phyloP scores from a whole-genome alignment of 257 asterid genomes.

The Gynochthodes officinalis region DNA sequence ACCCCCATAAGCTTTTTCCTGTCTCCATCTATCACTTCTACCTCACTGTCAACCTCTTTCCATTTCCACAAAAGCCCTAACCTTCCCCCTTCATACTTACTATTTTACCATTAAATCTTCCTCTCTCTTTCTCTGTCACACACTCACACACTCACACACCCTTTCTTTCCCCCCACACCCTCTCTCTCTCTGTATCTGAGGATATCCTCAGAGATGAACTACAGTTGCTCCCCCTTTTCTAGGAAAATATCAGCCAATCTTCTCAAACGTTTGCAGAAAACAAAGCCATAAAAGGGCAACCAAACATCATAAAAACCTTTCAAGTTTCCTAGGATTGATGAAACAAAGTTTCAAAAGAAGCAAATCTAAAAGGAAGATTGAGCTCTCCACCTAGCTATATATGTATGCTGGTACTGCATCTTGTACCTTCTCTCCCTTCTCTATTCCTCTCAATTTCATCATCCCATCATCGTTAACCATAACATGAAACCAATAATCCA shows the following conservation, averaged over 20 bases:
- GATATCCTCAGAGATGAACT: slow-evolving; percentile 9
- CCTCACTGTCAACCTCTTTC: slow-evolving; percentile 34
- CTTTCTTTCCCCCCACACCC: not conserved
- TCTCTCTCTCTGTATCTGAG: not conserved
- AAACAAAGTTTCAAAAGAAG: slow-evolving; percentile 28
- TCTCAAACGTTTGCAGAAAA: slow-evolving; percentile 33
- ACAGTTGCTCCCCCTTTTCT: slow-evolving; percentile 36
- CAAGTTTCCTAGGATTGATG: slow-evolving; percentile 46
- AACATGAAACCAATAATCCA: slow-evolving; percentile 21
- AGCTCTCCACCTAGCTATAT: not conserved
- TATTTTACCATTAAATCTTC: slow-evolving; percentile 18
- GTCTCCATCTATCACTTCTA: slow-evolving; percentile 39
- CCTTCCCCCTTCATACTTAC: slow-evolving; percentile 29
- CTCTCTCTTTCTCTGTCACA: not conserved
- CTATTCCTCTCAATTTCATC: not conserved
- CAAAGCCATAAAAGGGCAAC: slow-evolving; percentile 42
- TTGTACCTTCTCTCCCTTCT: not conserved
- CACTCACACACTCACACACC: not conserved
- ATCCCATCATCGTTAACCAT: not conserved
- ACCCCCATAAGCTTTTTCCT: slow-evolving; percentile 28
- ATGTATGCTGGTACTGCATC: not conserved
- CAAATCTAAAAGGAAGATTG: slow-evolving; percentile 17
- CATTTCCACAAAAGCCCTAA: slow-evolving; percentile 69
- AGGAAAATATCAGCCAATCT: slow-evolving; percentile 40
- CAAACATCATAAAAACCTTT: slow-evolving; percentile 34